A percentile compares a stretch with the other conserved stretches of the same genome.
Conservation (phyloP, 2,329 filamentous ascomycete genomes). For the Neopestalotiopsis sp. region DNA sequence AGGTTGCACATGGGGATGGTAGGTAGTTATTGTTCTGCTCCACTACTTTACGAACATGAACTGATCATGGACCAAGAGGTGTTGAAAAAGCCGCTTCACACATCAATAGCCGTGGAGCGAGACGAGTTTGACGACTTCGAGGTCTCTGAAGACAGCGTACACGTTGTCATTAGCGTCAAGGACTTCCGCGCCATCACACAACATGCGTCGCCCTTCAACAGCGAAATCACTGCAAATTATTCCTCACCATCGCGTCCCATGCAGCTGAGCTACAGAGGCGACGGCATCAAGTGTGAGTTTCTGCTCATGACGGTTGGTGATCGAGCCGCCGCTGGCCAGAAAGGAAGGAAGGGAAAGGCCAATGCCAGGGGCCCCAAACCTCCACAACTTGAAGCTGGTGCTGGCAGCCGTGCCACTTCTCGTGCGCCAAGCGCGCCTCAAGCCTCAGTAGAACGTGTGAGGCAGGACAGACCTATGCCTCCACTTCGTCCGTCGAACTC, state of each 20-base stretch:
- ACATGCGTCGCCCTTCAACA: slow-evolving; percentile 73
- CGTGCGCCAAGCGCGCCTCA: slow-evolving; percentile 36
- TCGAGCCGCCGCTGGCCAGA: slow-evolving; percentile 53
- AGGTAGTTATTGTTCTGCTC: slow-evolving; percentile 22
- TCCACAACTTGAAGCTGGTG: slow-evolving; percentile 54
- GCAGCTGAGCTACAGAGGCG: slow-evolving; percentile 72
- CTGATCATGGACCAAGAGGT: slow-evolving; percentile 58
- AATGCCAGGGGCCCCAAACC: slow-evolving; percentile 46
- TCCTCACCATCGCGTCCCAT: slow-evolving; percentile 75
- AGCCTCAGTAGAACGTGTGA: slow-evolving; percentile 40
- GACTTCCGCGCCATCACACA: slow-evolving; percentile 82
- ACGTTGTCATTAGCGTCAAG: slow-evolving; percentile 82
- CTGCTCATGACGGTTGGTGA: slow-evolving; percentile 84
- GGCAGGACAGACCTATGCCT: slow-evolving; percentile 47
- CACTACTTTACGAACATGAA: slow-evolving; percentile 16
- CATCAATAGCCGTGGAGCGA: slow-evolving; percentile 77
- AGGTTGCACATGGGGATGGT: slow-evolving; percentile 73
- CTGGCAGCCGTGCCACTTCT: slow-evolving; percentile 47
- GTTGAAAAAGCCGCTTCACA: slow-evolving; percentile 80
- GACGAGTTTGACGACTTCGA: slow-evolving; percentile 79
- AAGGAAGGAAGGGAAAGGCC: slow-evolving; percentile 47
- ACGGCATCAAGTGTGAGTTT: slow-evolving; percentile 76
- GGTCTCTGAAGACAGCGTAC: slow-evolving; percentile 72
- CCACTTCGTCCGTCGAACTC: slow-evolving; percentile 36
- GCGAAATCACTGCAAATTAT: slow-evolving; percentile 71